Base-by-base conservation (phyloP, 805 yeast species). In the Candida montana region DNA sequence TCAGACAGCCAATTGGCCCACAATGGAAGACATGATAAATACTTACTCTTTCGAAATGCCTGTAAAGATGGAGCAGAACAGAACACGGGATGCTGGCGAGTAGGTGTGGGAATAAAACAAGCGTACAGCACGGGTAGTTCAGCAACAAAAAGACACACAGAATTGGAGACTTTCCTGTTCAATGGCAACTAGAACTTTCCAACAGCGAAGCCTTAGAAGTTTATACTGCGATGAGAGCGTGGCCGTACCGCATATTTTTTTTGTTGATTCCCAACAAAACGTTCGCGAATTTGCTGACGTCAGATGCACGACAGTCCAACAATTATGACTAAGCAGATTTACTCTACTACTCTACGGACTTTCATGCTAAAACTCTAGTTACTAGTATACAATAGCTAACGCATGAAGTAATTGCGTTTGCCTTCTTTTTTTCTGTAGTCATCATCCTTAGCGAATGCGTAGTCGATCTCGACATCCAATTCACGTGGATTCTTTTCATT, bases 401-500 rank as follows among this genome's bases (percentile, higher is more conserved):
- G 83, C 80, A 87, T 77, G 60, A 82, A 74, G 67, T 79, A 85
- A 55, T 77, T 73, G 63, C 70, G 72, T 60, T 77, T 74, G 47
- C 87, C 88, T 45, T 60, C 58, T 55, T 69, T 73, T 20, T 75
- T 71, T 62, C 93, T 74, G 36, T 65, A 55, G 36, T 72, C 75
- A 26, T 63, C 68, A 33, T 61, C 64, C 43, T 75, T 78, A 18
- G 65, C 62, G 46, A 69, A 68, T 34, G 63, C 58, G 54, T 74
- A 68, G n/a, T 63, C 52, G 45, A 91, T 72, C 54, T 79, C 82
- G 52, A 93, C 77, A 59, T 91, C 97, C 54, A 91, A 68, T 57
- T 93, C 96, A 65, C 99, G 77, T 47, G 93, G 95, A 64, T 93
- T 93, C 40, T 48, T 59, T 35, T 61, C 63, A 62, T 85, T 89